Evolutionary conservation across 2,329 filamentous ascomycete species (phyloP), one percentile per base, ranked within the genome.

Genomic region (Alternaria panax): DNA sequence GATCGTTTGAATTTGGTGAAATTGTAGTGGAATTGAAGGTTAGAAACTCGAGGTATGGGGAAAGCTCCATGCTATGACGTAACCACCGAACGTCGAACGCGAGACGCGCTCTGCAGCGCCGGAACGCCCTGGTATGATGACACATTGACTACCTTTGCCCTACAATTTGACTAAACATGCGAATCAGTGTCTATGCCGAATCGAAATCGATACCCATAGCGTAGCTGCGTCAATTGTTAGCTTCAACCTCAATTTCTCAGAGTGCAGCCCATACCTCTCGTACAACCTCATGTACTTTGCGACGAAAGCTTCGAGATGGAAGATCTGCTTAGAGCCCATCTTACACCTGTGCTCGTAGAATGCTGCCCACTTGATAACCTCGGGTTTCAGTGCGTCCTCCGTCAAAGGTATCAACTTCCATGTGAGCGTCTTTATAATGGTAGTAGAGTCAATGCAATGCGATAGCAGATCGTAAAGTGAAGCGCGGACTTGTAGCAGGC

Each of bases 401-500:
- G 97, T 91, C 74, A 92, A 87, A 0, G 88, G 86, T 69, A 98
- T 89, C 22, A 99, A 85, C 79, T 96, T 96, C 83, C 96, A 98
- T 0, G 94, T 96, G 60, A 99, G 84, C 0, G 92, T 96, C 82
- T 97, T 97, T 70, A 99, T 85, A 64, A 99, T 93, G 1, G 91
- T 96, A 0, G 94, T 97, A 2, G 95, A 87, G 14, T 96, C 95
- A 74, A 99, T 99, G 79, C 96, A 99, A 78, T 99, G 95, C 7
- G 94, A 96, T 46, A 99, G 85, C 32, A 99, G 86, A 75, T 99
- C 95, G 81, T 99, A 99, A n/a, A 99, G 86, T 79, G 97, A 96
- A 9, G 92, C 89, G 64, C 95, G 88, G 46, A 97, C 93, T 73
- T 93, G 87, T 64, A 99, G 81, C 61, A 99, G 93, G 51, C 92